Base-by-base conservation (phyloP, 495 filamentous ascomycete genomes). In the Aspergillus hancockii region DNA sequence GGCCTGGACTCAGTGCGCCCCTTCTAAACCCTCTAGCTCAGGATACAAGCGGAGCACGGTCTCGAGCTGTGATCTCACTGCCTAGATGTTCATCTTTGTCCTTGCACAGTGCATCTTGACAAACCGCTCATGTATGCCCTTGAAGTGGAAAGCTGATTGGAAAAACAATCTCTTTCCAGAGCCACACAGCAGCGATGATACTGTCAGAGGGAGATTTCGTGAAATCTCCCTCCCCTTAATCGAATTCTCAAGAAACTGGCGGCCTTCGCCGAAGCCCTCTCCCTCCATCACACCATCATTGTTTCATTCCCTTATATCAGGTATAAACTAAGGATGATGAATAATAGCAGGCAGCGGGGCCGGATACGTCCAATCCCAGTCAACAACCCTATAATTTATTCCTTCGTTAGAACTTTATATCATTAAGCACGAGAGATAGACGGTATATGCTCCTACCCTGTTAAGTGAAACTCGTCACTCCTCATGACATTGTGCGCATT, bases 401-500 rank as follows among this genome's bases (percentile, higher is more conserved):
- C 10, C 30, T 52, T 31, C 55, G 21, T 58, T 31, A 63, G 14
- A 34, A 30, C 22, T 25, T 5, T 30, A 55, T 34, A 9, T 21
- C 36, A 28, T 19, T 13, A 16, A 30, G 23, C 22, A 52, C 51
- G 50, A 40, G 10, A 12, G 4, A 46, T n/a, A 31, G 9, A 52
- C 18, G 38, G n/a, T n/a, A n/a, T n/a, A n/a, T n/a, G n/a, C n/a
- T n/a, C 64, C 38, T 58, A 63, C 64, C 61, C 61, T 50, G 63
- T 60, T 19, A 66, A 51, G 47, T 58, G 52, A 21, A 63, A 67
- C 3, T 64, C 59, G 32, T 64, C 59, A 22, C n/a, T 53, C 58
- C 12, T 67, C 56, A 64, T 62, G n/a, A 67, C 55, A 51, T 62
- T 64, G 32, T 60, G 16, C 0, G 65, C 59, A 28, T 67, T 60